phyloP scores from a whole-genome alignment of 2,329 filamentous ascomycete species.

The Lithohypha guttulata region DNA sequence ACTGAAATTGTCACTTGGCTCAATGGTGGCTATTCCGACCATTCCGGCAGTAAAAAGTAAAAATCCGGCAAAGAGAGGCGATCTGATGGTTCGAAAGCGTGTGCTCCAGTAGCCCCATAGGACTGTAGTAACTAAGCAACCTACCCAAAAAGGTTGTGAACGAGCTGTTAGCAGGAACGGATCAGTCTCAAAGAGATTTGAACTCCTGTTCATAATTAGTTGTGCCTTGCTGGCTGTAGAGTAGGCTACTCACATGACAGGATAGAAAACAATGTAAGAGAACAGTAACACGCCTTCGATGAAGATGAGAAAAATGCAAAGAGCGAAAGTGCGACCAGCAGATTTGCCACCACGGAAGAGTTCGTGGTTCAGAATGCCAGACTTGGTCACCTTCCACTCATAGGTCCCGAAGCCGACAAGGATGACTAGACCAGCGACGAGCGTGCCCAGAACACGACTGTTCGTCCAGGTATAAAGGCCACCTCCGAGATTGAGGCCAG shows the following conservation, averaged over 20 bases:
- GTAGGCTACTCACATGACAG: constrained; percentile 14
- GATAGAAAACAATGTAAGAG: constrained; percentile 18
- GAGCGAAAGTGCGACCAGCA: constrained; percentile 15
- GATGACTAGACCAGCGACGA: constrained; percentile 14
- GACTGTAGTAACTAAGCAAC: constrained; percentile 11
- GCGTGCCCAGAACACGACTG: constrained; percentile 10
- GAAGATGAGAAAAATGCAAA: constrained; percentile 16
- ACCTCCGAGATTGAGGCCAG: constrained; percentile 16
- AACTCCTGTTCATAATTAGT: constrained; percentile 7
- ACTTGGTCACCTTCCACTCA: constrained; percentile 17
- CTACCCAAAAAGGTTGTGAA: constrained; percentile 15
- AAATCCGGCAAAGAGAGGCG: constrained; percentile 14
- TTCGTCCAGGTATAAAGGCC: constrained; percentile 17
- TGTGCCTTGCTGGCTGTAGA: neutral
- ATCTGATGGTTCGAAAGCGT: constrained; percentile 16
- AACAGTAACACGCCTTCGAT: constrained; percentile 18
- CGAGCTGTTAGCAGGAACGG: constrained; percentile 12
- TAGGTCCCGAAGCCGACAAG: constrained; percentile 16
- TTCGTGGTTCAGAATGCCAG: constrained; percentile 16
- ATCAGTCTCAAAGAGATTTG: constrained; percentile 14
- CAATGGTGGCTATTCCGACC: constrained; percentile 12
- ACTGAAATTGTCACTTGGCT: constrained; percentile 10
- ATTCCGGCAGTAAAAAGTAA: constrained; percentile 16
- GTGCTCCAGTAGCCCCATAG: constrained; percentile 14
- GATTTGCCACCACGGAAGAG: constrained; percentile 14